Conservation (phyloP, 495 filamentous ascomycete genomes). For the Usnea hakonensis region DNA sequence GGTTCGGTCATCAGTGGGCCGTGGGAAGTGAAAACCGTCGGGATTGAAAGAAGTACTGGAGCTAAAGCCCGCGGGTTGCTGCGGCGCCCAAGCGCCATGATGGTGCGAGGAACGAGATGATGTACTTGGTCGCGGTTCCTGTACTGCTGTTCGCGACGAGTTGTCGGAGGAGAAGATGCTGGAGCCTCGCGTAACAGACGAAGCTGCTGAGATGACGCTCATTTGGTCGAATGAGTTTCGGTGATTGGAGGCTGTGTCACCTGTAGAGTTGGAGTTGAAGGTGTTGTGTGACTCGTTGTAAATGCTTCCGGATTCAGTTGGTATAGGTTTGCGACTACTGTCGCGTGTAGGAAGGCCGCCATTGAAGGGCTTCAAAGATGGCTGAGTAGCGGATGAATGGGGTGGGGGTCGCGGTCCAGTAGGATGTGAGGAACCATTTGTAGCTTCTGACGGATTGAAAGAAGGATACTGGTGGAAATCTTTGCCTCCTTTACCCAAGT, state of each 20-base stretch:
- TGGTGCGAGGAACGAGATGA: slow-evolving; percentile 20
- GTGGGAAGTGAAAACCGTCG: slow-evolving; percentile 56
- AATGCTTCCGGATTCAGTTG: slow-evolving; percentile 47
- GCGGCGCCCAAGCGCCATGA: slow-evolving; percentile 29
- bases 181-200: slow-evolving; percentile 54
- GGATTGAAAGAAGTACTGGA: slow-evolving; percentile 43
- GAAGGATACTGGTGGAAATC: slow-evolving; percentile 90
- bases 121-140: slow-evolving; percentile 23
- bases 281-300: slow-evolving; percentile 41
- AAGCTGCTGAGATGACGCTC: slow-evolving; percentile 54
- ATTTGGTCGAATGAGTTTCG: slow-evolving; percentile 62
- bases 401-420: slow-evolving; percentile 66
- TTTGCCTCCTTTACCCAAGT: slow-evolving; percentile 64
- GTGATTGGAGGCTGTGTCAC: slow-evolving; percentile 62
- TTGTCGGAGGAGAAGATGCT: slow-evolving; percentile 55
- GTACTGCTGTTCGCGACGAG: slow-evolving; percentile 52
- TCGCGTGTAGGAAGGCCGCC: slow-evolving; percentile 46
- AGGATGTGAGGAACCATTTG: slow-evolving; percentile 48
- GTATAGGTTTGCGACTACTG: slow-evolving; percentile 59
- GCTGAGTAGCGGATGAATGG: slow-evolving; percentile 41
- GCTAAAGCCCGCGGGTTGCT: slow-evolving; percentile 38
- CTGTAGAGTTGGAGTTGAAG: slow-evolving; percentile 61
- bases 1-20: slow-evolving; percentile 73
- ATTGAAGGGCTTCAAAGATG: slow-evolving; percentile 55
- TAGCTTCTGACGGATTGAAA: slow-evolving; percentile 48